Conservation (phyloP, 179 eudicot species). For the Spinacia oleracea region DNA sequence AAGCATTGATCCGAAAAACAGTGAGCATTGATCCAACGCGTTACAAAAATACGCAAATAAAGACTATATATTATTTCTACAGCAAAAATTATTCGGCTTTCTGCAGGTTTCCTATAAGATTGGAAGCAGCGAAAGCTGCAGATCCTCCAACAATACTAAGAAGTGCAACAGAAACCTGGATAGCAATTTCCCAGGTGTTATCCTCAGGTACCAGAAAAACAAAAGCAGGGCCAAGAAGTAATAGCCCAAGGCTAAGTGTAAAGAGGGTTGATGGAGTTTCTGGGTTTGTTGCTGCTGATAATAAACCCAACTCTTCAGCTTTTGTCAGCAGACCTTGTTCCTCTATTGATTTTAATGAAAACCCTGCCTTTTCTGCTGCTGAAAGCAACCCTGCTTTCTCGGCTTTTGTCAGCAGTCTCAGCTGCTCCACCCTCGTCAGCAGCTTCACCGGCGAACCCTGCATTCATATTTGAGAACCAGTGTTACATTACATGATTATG, state of each 20-base stretch:
- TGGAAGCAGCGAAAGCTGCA: conserved; percentile 91
- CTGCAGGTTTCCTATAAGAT: conserved; percentile 83
- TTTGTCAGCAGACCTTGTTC: conserved; percentile 76
- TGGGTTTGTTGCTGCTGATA: conserved; percentile 88
- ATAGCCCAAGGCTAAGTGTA: conserved; percentile 57
- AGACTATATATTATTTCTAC: not conserved
- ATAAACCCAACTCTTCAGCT: conserved; percentile 18
- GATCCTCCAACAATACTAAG: conserved; percentile 72
- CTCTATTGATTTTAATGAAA: conserved; percentile 7
- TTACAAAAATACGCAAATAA: conserved; percentile 8
- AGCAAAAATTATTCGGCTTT: conserved; percentile 31
- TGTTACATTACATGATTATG: not conserved
- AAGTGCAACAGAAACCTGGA: conserved; percentile 69
- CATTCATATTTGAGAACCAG: not conserved
- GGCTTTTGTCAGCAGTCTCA: conserved; percentile 76
- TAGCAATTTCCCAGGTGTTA: conserved; percentile 62
- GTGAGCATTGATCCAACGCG: not conserved
- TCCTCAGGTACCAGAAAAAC: conserved; percentile 83
- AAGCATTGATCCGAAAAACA: too few species aligned
- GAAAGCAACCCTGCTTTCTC: conserved; percentile 89
- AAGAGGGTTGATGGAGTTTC: conserved; percentile 58
- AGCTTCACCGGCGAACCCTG: conserved; percentile 48
- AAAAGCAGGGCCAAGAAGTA: conserved; percentile 61
- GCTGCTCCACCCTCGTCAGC: conserved; percentile 76
- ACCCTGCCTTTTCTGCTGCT: conserved; percentile 62